Evolutionary conservation across 83 land plant genomes (phyloP).

Genomic region (Thuja plicata): DNA sequence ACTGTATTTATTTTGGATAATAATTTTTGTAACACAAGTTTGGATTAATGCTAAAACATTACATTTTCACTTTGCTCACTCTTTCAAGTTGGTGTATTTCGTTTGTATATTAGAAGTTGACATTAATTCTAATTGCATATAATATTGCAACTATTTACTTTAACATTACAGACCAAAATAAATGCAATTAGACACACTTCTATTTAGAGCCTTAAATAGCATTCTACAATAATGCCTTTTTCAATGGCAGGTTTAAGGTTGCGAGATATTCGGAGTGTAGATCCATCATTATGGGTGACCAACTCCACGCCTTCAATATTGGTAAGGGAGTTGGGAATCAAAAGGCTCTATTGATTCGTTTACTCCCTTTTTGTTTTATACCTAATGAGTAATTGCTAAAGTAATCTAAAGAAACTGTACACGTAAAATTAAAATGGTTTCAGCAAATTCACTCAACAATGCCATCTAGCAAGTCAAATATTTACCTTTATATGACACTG

Average conservation of each 20-base stretch:
- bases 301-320: slow-evolving; percentile 84
- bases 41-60: not conserved
- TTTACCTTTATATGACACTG: not conserved
- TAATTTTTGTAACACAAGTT: not conserved
- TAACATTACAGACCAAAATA: not conserved
- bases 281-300: slow-evolving; percentile 95
- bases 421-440: not conserved
- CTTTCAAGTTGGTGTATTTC: not conserved
- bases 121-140: not conserved
- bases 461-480: not conserved
- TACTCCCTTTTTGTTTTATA: not conserved
- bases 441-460: not conserved
- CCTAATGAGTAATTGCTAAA: not conserved
- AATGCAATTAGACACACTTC: not conserved
- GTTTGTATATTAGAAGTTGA: not conserved
- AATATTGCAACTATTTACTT: not conserved
- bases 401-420: not conserved
- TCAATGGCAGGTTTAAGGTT: slow-evolving; percentile 75
- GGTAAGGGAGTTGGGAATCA: slow-evolving; percentile 37
- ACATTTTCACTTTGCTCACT: not conserved
- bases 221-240: slow-evolving; percentile 6
- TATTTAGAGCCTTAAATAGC: not conserved
- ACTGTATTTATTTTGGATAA: not conserved
- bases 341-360: not conserved
- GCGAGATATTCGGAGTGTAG: slow-evolving; percentile 93